phyloP scores from a whole-genome alignment of 768 basidiomycete species.

The Tylopilus sp. region DNA sequence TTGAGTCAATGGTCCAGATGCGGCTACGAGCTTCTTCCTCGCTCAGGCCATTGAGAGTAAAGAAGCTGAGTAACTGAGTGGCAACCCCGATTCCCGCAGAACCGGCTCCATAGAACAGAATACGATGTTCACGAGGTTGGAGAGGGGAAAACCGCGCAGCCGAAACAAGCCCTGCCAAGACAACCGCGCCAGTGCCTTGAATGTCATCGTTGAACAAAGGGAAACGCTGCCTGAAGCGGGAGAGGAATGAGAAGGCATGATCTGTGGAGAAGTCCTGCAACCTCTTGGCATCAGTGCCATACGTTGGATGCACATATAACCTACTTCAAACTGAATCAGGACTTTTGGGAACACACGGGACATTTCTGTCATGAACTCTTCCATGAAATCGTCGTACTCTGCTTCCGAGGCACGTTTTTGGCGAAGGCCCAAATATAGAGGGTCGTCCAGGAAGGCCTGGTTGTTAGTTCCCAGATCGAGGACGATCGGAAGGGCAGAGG shows the following conservation, averaged over 20 bases:
- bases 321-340: slow-evolving; percentile 80
- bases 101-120: slow-evolving; percentile 92
- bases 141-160: slow-evolving; percentile 73
- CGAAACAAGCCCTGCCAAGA: slow-evolving; percentile 86
- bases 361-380: slow-evolving; percentile 90
- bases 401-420: slow-evolving; percentile 60
- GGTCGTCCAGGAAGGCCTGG: slow-evolving; percentile 73
- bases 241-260: slow-evolving; percentile 84
- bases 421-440: slow-evolving; percentile 84
- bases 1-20: slow-evolving; percentile 84
- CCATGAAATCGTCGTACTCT: slow-evolving; percentile 82
- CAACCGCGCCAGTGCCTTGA: slow-evolving; percentile 88
- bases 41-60: slow-evolving; percentile 73
- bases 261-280: slow-evolving; percentile 86
- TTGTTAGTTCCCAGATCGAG: slow-evolving; percentile 92
- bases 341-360: slow-evolving; percentile 69
- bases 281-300: neutral
- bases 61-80: slow-evolving; percentile 85
- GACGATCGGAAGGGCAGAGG: slow-evolving; percentile 77
- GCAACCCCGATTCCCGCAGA: slow-evolving; percentile 92
- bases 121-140: slow-evolving; percentile 69
- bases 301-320: slow-evolving; percentile 1
- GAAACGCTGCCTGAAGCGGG: slow-evolving; percentile 70
- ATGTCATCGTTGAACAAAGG: slow-evolving; percentile 90
- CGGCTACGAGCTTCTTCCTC: slow-evolving; percentile 70